Base-by-base conservation (phyloP, 1,139 yeast genomes). In the Diutina pseudorugosa region DNA sequence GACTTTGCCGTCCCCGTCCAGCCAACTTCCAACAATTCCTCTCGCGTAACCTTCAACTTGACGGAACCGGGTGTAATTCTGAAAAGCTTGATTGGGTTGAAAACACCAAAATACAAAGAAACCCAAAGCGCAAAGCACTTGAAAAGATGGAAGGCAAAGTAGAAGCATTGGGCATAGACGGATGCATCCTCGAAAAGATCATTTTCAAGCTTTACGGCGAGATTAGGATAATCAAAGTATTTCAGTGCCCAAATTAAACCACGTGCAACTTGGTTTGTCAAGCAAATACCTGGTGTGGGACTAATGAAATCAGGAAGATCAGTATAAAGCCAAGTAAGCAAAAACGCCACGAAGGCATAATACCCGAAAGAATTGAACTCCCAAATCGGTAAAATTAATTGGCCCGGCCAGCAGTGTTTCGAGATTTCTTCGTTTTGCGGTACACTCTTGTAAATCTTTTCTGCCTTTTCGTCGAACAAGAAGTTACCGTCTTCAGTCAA, bases 1-100 rank as follows among this genome's bases (percentile, higher is more conserved):
- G 85, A 85, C 61, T 83, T 82, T 66, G 83, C 85, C 23, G 94
- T 77, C 52, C 96, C 95, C 21, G 96, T 89, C 98, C 98, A 93
- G 50, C 98, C 98, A 60, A 90, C 71, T 11, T 69, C 68, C 50
- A 82, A 62, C 60, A 93, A 76, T 58, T 76, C 75, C 21, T 86
- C 89, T 59, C 65, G 68, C 51, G 79, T 69, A 54, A 80, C 67
- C 27, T 71, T 71, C 56, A 63, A 62, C 52, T 65, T 60, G 55
- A 70, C 71, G 50, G 67, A 64, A 41, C 52, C 53, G 49, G 59
- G 56, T 16, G 53, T 41, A 20, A 67, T 60, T 58, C 65, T 67
- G 57, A 66, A 57, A 40, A 71, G 48, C 54, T 64, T 64, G 53
- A 69, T 65, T 25, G 98, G 98, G 69, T 91, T 91, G 68, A 85